phyloP scores from a whole-genome alignment of 2,329 filamentous ascomycete species.

The Juglanconis juglandina region DNA sequence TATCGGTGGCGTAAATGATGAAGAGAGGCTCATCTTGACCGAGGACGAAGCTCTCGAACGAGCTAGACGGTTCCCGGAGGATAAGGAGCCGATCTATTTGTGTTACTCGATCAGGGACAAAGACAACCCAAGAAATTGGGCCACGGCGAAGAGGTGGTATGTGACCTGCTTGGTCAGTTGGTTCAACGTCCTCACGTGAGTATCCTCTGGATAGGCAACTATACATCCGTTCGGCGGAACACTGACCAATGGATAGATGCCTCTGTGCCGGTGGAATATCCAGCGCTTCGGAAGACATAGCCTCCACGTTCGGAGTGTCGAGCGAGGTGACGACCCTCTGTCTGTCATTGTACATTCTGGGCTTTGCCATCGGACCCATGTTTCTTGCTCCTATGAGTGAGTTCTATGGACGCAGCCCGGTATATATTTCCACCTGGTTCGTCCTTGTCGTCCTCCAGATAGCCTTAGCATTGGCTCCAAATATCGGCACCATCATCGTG shows the following conservation, averaged over 20 bases:
- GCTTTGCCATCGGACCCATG: slow-evolving; percentile 8
- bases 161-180: slow-evolving; percentile 12
- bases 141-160: slow-evolving; percentile 6
- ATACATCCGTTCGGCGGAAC: too few species aligned
- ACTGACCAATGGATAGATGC: background rate
- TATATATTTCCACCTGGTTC: slow-evolving; percentile 10
- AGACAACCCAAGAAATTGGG: slow-evolving; percentile 11
- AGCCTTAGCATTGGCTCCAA: slow-evolving; percentile 5
- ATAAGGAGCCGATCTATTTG: slow-evolving; percentile 2
- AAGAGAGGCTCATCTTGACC: background rate
- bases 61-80: background rate
- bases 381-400: slow-evolving; percentile 8
- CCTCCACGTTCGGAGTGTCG: background rate
- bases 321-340: slow-evolving; percentile 5
- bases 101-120: background rate
- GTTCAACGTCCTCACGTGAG: slow-evolving; percentile 10
- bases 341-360: slow-evolving; percentile 11
- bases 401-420: slow-evolving; percentile 8
- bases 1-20: background rate
- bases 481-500: slow-evolving; percentile 5
- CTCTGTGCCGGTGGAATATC: slow-evolving; percentile 10
- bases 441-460: slow-evolving; percentile 12
- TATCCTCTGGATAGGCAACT: background rate
- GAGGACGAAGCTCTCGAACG: slow-evolving; percentile 3
- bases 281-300: slow-evolving; percentile 5